Evolutionary conservation across 805 yeast species (phyloP).

Genomic region (Scheffersomyces coipomensis): DNA sequence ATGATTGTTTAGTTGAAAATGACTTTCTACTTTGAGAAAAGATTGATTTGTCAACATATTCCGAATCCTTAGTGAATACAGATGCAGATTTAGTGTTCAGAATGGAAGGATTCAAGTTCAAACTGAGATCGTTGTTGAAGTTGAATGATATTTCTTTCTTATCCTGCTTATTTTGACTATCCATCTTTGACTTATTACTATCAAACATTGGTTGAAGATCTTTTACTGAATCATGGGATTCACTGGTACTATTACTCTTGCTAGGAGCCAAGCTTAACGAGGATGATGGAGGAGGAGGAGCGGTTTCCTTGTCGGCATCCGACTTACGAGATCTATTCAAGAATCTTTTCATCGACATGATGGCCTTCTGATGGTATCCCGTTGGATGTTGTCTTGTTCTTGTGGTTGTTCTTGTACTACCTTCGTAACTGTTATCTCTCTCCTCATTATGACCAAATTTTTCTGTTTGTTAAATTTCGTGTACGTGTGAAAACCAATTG

Average conservation of each 20-base stretch:
- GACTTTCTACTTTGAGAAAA: slow-evolving; percentile 36
- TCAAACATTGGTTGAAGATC: slow-evolving; percentile 34
- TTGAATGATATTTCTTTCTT: slow-evolving; percentile 2
- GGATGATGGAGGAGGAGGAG: too few species aligned
- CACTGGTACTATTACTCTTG: slow-evolving; percentile 14
- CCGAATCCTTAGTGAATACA: slow-evolving; percentile 24
- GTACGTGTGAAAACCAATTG: too few species aligned
- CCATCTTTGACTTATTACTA: neutral
- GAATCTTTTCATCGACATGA: slow-evolving; percentile 15
- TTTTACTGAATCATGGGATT: slow-evolving; percentile 26
- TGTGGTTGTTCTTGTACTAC: too few species aligned
- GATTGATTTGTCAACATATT: slow-evolving; percentile 25
- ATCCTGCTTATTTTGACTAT: neutral
- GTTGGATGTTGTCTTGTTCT: neutral
- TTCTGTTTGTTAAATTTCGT: too few species aligned
- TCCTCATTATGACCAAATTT: too few species aligned
- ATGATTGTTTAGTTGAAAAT: slow-evolving; percentile 39
- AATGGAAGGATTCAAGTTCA: slow-evolving; percentile 38
- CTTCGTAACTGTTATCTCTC: too few species aligned
- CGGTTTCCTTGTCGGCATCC: slow-evolving; percentile 2
- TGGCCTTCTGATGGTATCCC: too few species aligned
- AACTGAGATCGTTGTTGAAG: slow-evolving; percentile 28
- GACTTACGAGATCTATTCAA: slow-evolving; percentile 6
- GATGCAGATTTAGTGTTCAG: slow-evolving; percentile 12
- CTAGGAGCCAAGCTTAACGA: slow-evolving; percentile 4